Evolutionary conservation across 805 yeast genomes (phyloP).

Genomic region (Lachancea quebecensis): DNA sequence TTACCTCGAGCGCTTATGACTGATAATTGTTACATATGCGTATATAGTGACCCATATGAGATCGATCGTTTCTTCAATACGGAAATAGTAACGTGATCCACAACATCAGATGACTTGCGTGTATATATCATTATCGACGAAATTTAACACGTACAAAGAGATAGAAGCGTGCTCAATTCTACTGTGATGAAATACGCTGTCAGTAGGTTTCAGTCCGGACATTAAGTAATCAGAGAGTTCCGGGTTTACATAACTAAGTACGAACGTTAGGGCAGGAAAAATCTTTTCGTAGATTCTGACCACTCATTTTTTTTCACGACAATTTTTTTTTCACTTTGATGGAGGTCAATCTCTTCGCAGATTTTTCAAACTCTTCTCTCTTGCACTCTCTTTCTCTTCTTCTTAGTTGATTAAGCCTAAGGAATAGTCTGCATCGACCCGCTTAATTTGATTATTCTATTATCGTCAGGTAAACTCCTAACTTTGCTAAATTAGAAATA

Average conservation of each 20-base stretch:
- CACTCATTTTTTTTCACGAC: not conserved
- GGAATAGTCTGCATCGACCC: conserved; percentile 35
- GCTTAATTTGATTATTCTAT: conserved; percentile 35
- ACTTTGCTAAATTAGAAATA: not conserved
- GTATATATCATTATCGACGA: too few species aligned
- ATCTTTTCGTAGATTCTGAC: not conserved
- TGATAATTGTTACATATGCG: too few species aligned
- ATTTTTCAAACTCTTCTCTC: conserved; percentile 1
- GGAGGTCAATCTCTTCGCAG: not conserved
- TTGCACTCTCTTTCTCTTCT: not conserved
- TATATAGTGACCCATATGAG: too few species aligned
- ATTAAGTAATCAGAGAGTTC: too few species aligned
- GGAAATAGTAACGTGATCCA: not conserved
- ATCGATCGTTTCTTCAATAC: not conserved
- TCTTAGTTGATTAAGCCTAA: conserved; percentile 15
- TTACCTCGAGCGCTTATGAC: too few species aligned
- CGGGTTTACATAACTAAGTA: too few species aligned
- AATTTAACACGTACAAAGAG: too few species aligned
- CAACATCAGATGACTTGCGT: not conserved
- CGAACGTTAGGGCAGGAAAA: too few species aligned
- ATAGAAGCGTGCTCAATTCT: too few species aligned
- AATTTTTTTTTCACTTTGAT: not conserved
- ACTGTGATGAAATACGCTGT: too few species aligned
- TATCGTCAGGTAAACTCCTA: conserved; percentile 8
- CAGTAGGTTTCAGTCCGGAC: too few species aligned